These are phyloP conservation scores for Syzygium aromaticum DNA, from an alignment of 345 rosid species.

Conservation along the genomic window DNA sequence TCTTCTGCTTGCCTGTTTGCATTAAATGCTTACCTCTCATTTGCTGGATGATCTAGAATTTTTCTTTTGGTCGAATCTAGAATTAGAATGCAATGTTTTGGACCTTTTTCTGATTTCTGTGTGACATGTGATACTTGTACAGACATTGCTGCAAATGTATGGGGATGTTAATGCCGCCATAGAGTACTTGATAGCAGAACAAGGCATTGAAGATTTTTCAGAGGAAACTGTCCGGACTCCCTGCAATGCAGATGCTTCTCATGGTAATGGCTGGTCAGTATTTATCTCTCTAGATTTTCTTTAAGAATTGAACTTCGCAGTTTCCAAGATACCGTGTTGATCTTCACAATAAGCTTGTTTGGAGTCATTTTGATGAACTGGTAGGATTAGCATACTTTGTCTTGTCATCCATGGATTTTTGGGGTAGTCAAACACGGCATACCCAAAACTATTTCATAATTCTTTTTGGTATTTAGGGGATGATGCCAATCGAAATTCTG, in stretches of 20 bases:
- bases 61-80: background rate
- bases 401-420: background rate
- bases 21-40: background rate
- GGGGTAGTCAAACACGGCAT: background rate
- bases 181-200: constrained; percentile 73
- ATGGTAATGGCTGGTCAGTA: constrained; percentile 50
- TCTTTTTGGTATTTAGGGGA: constrained; percentile 20
- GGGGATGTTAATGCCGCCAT: constrained; percentile 83
- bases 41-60: background rate
- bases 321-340: background rate
- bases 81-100: background rate
- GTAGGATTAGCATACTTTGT: background rate
- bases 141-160: constrained; percentile 67
- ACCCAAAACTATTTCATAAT: background rate
- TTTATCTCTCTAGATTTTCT: constrained; percentile 1
- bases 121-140: constrained; percentile 6
- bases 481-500: constrained; percentile 18
- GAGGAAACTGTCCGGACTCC: constrained; percentile 21
- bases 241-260: constrained; percentile 19
- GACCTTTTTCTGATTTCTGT: background rate
- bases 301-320: background rate
- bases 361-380: background rate
- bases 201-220: constrained; percentile 24
- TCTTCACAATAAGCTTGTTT: background rate
- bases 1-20: background rate